Evolutionary conservation across 225 moss, liverwort and hornwort genomes (phyloP).

Genomic region (Polytrichum commune): DNA sequence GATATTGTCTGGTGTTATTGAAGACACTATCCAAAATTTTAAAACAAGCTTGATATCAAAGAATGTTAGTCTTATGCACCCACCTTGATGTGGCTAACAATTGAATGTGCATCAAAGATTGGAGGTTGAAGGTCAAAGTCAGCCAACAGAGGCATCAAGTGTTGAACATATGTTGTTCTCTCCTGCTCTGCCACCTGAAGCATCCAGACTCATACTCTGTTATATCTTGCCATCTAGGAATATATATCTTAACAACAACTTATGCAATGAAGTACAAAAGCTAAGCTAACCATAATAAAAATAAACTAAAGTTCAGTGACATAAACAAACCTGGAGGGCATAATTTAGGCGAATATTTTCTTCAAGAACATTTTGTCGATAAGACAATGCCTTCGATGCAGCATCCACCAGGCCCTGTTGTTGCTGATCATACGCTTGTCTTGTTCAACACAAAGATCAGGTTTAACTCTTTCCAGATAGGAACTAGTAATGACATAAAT

Average conservation of each 20-base stretch:
- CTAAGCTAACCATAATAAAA: too few relatives aligned
- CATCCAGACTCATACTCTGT: slow-evolving; percentile 11
- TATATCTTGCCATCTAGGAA: slow-evolving; percentile 1
- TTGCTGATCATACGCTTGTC: slow-evolving; percentile 95
- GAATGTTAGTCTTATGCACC: background rate
- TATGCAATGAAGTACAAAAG: background rate
- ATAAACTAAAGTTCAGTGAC: background rate
- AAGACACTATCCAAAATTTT: too few relatives aligned
- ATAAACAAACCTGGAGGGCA: slow-evolving; percentile 70
- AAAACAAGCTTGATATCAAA: too few relatives aligned
- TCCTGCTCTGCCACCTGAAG: slow-evolving; percentile 92
- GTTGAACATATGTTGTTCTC: slow-evolving; percentile 83
- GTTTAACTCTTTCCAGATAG: too few relatives aligned
- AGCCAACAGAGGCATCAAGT: slow-evolving; percentile 80
- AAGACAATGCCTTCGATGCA: slow-evolving; percentile 93
- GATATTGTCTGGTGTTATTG: too few relatives aligned
- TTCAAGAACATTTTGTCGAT: slow-evolving; percentile 93
- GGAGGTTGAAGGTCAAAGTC: slow-evolving; percentile 97
- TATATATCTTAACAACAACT: slow-evolving; percentile 1
- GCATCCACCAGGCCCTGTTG: slow-evolving; percentile 97
- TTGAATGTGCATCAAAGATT: slow-evolving; percentile 88
- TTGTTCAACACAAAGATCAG: slow-evolving; percentile 8
- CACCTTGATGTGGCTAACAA: slow-evolving; percentile 98
- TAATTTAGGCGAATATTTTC: slow-evolving; percentile 95
- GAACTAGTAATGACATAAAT: too few relatives aligned